Base-by-base conservation (phyloP, 306 rosid species). In the Quercus agrifolia region DNA sequence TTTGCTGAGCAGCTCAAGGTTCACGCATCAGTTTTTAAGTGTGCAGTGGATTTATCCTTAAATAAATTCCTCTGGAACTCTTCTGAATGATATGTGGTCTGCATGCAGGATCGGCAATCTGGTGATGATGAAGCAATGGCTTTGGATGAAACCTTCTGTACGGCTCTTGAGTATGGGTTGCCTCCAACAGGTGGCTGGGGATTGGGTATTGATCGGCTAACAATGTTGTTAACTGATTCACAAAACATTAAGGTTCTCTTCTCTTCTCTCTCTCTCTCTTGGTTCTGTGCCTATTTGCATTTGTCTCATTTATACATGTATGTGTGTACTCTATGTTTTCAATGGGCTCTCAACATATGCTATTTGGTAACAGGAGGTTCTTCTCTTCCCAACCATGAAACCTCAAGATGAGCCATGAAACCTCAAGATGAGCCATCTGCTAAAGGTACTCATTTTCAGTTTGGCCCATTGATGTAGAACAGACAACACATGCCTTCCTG, bases 111-210 rank as follows among this genome's bases (percentile, higher is more conserved):
- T 80, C 90, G 98, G 63, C 95, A 91, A 75, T 91, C 97, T 0
- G 99, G 99, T n/a, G 97, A 95, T 74, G 99, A 95, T 75, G 99
- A 95, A 83, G 97, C 99, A 38, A 92, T 92, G 97, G 92, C 96
- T 35, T 74, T 92, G 68, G 99, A 95, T 57, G 97, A 95, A 78
- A 89, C 97, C 31, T 95, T 95, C 78, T 91, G 97, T 80, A 91
- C 86, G 0, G 97, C 97, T 70, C 90, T 95, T 35, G 99, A 95
- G 86, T 92, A 92, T 72, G 98, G 99, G n/a, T 81, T 95, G 82
- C 99, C 99, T 10, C 99, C 99, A 62, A 92, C 97, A 31, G 95
- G 90, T 72, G 99, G 99, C 73, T 95, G 97, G 99, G 99, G 99
- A 75, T 51, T 92, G 91, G 99, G 99, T n/a, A 77, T 92, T 78